phyloP scores from a whole-genome alignment of 2,329 filamentous ascomycete genomes.

The Emericellopsis cladophorae region DNA sequence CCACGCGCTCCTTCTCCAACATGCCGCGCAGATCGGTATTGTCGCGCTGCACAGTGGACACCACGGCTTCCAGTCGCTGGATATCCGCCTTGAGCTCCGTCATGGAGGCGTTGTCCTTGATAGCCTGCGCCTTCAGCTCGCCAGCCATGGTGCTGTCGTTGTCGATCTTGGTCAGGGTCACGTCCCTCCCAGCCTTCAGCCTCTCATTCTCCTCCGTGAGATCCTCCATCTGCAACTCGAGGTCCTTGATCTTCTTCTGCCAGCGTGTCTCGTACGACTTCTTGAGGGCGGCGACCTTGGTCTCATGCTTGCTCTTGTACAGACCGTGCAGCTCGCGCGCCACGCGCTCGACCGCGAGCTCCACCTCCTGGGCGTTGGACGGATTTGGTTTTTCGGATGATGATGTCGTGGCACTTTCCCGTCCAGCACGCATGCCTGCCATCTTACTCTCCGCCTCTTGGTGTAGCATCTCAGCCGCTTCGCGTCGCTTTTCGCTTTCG shows the following conservation, averaged over 20 bases:
- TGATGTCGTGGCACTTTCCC: constrained; percentile 22
- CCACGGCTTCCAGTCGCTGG: constrained; percentile 60
- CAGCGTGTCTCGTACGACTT: constrained; percentile 75
- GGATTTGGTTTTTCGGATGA: constrained; percentile 24
- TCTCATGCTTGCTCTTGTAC: constrained; percentile 96
- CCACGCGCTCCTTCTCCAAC: constrained; percentile 62
- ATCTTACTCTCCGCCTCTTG: constrained; percentile 66
- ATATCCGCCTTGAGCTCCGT: constrained; percentile 61
- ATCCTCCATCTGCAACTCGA: constrained; percentile 59
- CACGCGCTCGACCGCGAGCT: constrained; percentile 77
- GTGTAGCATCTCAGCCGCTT: constrained; percentile 63
- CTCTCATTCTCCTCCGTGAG: constrained; percentile 64
- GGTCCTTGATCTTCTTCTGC: constrained; percentile 75
- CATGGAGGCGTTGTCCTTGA: constrained; percentile 53
- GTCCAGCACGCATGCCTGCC: constrained; percentile 57
- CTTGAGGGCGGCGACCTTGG: constrained; percentile 84
- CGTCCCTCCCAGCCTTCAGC: constrained; percentile 52
- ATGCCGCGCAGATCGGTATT: constrained; percentile 52
- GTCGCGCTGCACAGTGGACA: constrained; percentile 56
- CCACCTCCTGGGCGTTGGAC: constrained; percentile 49
- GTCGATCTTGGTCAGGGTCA: constrained; percentile 48
- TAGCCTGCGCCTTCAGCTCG: constrained; percentile 43
- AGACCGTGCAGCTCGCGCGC: constrained; percentile 85
- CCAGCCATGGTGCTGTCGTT: constrained; percentile 30
- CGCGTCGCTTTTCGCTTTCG: constrained; percentile 61